Evolutionary conservation across 306 rosid species (phyloP).

Genomic region (Lagenaria siceraria): DNA sequence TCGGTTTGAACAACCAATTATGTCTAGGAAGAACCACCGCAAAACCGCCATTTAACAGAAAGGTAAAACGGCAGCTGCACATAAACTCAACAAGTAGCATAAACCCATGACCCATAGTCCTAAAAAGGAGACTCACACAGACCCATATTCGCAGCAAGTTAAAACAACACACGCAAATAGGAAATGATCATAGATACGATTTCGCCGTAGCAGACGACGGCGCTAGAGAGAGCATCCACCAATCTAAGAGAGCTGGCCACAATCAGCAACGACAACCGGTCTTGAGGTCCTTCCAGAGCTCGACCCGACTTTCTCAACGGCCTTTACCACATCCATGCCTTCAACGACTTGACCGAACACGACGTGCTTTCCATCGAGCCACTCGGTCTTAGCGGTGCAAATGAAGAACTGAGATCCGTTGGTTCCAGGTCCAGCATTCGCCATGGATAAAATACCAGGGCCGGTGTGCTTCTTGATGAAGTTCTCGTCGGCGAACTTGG

Average conservation of each 20-base stretch:
- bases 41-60: background rate
- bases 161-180: background rate
- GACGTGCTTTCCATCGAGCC: slow-evolving; percentile 94
- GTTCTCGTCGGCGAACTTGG: slow-evolving; percentile 84
- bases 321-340: slow-evolving; percentile 53
- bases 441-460: slow-evolving; percentile 75
- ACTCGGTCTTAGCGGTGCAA: slow-evolving; percentile 70
- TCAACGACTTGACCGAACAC: slow-evolving; percentile 75
- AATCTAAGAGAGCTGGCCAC: slow-evolving; percentile 69
- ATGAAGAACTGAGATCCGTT: slow-evolving; percentile 96
- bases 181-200: background rate
- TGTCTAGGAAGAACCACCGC: background rate
- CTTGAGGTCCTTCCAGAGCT: slow-evolving; percentile 45
- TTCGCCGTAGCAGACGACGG: background rate
- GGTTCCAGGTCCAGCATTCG: slow-evolving; percentile 77
- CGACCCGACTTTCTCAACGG: slow-evolving; percentile 62
- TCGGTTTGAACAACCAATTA: background rate
- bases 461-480: slow-evolving; percentile 87
- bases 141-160: slow-evolving; percentile 4
- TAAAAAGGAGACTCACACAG: background rate
- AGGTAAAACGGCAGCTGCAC: background rate
- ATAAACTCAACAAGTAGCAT: background rate
- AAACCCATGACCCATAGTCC: background rate
- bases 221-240: background rate
- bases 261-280: slow-evolving; percentile 54